Evolutionary conservation across 495 filamentous ascomycete genomes (phyloP), one percentile per base, ranked within the genome.

Genomic region (Arthonia radiata): DNA sequence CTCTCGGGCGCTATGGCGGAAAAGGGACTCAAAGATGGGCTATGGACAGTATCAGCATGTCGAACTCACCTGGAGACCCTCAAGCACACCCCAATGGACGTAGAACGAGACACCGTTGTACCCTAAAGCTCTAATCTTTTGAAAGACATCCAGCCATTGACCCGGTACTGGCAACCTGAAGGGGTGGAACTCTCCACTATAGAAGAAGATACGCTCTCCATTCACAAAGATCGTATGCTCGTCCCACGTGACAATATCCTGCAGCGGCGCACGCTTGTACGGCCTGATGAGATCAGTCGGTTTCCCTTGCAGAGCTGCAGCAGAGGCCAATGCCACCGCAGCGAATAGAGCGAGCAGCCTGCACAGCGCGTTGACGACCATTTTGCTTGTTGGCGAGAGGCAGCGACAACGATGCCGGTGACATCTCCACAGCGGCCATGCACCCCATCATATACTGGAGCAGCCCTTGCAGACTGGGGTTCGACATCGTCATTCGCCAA

Each of bases 91-190:
- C 76, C 75, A 83, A 35, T 79, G 56, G 10, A 64, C 47, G 38
- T 80, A 78, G 45, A 81, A 74, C 0, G 67, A 74, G 10, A 77
- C 67, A n/a, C 56, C 52, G 33, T 71, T 79, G 47, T 76, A 78
- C 1, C 76, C 76, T 0, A 77, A 41, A 15, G 72, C 70, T 43
- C 67, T 77, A 46, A 78, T 59, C 45, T 86, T 86, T 37, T 80
- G 66, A 38, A 86, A 67, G 17, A 82, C 42, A 39, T 82, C 77
- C 23, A 71, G 54, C 57, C 61, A 79, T 3, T 82, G 52, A 12
- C 59, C 56, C 0, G 68, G 58, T 3, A 82, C 75, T 1, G 76
- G 76, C 4, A 82, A 56, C 33, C 75, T 65, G 40, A 58, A 77
- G 1, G 71, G 71, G 39, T 79, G 73, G 19, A 76, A 52, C 49